Base-by-base conservation (phyloP, 2,329 filamentous ascomycete species). In the Lasiodiplodia gonubiensis region DNA sequence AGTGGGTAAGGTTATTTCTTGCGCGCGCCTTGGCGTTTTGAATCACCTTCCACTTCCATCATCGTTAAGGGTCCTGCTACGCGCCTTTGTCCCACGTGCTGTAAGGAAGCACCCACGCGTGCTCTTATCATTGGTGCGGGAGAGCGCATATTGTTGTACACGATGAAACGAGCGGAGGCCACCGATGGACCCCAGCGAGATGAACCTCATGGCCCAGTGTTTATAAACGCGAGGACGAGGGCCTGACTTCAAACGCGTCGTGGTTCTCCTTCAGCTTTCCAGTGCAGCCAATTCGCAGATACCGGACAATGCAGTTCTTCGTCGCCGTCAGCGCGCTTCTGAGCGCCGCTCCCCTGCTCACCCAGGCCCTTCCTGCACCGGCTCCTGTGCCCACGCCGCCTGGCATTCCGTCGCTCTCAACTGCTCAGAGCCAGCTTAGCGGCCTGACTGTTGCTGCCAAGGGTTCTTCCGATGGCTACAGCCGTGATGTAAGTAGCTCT, bases 401-500 rank as follows among this genome's bases (percentile, higher is more conserved):
- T 8, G 87, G 87, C 49, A 87, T 93, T 68, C 91, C 91, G 21
- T 83, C 84, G 5, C 80, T 82, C 0, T 76, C 86, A 1, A 80
- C 80, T 0, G 90, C 91, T 23, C 82, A 84, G 69, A 83, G 81
- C 7, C 83, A 87, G 69, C 86, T 93, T 39, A 81, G 82, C 2
- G 79, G 76, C 33, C 80, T 93, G 63, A 88, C 84, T 0, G 88
- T 91, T 21, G 81, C 83, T 4, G 78, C 85, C 0, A 80, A 85
- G 51, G 85, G 84, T 42, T 83, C 86, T 61, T 83, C 85, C 55
- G 80, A 79, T n/a, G 78, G 78, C 23, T 93, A 93, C 79, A 80
- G 84, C 67, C 89, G 92, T 64, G 84, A 86, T 72, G 79, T 89
- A 64, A 94, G 80, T 89, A 88, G 2, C 87, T 89, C 78, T 86